A percentile compares a stretch with the other conserved stretches of the same genome.
phyloP scores from a whole-genome alignment of 2,329 filamentous ascomycete genomes.

The Talaromyces rugulosus region DNA sequence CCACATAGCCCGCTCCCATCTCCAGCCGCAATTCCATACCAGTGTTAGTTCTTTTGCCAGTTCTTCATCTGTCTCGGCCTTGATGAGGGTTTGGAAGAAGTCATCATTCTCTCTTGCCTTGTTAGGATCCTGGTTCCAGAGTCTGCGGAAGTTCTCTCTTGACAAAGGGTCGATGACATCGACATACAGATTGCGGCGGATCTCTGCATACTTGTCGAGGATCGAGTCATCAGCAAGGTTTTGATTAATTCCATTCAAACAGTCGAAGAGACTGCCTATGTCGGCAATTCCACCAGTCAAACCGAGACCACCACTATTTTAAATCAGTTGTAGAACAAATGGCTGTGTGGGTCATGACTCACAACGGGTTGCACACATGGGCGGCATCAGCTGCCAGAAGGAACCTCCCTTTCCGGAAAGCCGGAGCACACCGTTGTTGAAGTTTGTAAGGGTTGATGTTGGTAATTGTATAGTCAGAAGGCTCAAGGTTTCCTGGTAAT shows the following conservation, averaged over 20 bases:
- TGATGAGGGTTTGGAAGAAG: conserved; percentile 23
- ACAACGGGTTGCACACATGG: conserved; percentile 49
- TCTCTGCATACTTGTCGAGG: conserved; percentile 40
- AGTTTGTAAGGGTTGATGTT: conserved; percentile 59
- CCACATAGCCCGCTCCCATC: not conserved
- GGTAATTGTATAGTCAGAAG: conserved; percentile 53
- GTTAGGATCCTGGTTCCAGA: conserved; percentile 32
- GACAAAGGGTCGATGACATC: conserved; percentile 38
- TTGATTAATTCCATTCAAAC: conserved; percentile 45
- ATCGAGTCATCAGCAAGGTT: conserved; percentile 37
- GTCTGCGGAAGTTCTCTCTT: conserved; percentile 37
- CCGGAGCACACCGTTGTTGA: conserved; percentile 57
- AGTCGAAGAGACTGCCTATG: conserved; percentile 58
- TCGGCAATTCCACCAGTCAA: conserved; percentile 64
- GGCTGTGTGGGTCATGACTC: not conserved
- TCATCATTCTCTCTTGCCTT: conserved; percentile 35
- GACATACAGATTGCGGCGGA: conserved; percentile 36
- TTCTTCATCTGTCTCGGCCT: conserved; percentile 28
- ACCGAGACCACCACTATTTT: conserved; percentile 55
- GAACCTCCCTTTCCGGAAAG: conserved; percentile 55
- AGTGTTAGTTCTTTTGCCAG: conserved; percentile 14
- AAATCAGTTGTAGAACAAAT: conserved; percentile 14
- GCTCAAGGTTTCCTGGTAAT: conserved; percentile 53
- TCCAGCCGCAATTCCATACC: not conserved
- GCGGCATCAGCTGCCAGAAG: conserved; percentile 59